These are phyloP conservation scores for Lepiota venenata DNA, from an alignment of 768 basidiomycete species.

Conservation along the genomic window DNA sequence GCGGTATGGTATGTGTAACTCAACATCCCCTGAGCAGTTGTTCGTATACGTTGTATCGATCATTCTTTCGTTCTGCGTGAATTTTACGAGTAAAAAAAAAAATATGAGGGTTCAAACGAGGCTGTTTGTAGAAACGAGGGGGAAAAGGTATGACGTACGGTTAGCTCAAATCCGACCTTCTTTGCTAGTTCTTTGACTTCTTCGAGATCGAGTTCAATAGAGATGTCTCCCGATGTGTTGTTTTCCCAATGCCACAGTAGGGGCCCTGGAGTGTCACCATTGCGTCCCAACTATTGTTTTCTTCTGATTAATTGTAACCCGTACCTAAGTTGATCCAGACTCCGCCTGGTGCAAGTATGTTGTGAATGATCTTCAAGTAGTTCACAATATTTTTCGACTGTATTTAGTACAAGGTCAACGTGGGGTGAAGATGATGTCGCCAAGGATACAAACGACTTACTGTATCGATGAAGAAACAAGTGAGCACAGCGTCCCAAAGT, in stretches of 20 bases:
- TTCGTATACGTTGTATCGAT: constrained; percentile 87
- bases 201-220: constrained; percentile 86
- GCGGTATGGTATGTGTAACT: constrained; percentile 80
- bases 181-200: constrained; percentile 78
- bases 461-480: constrained; percentile 97
- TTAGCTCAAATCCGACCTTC: constrained; percentile 77
- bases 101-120: background rate
- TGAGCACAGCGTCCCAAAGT: constrained; percentile 85
- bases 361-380: constrained; percentile 85
- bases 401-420: background rate
- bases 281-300: no score
- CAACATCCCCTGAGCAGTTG: constrained; percentile 77
- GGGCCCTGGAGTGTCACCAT: constrained; percentile 51
- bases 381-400: constrained; percentile 91
- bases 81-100: background rate
- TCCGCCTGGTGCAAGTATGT: constrained; percentile 79
- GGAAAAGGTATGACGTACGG: constrained; percentile 46
- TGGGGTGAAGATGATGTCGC: background rate
- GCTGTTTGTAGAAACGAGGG: no score
- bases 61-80: constrained; percentile 66
- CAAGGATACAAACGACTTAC: constrained; percentile 35
- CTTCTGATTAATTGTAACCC: constrained; percentile 11
- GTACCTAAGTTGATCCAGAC: constrained; percentile 89
- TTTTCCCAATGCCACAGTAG: constrained; percentile 98
- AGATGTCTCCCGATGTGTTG: constrained; percentile 73